phyloP scores from a whole-genome alignment of 2,329 filamentous ascomycete genomes.

The Claviceps digitariae region DNA sequence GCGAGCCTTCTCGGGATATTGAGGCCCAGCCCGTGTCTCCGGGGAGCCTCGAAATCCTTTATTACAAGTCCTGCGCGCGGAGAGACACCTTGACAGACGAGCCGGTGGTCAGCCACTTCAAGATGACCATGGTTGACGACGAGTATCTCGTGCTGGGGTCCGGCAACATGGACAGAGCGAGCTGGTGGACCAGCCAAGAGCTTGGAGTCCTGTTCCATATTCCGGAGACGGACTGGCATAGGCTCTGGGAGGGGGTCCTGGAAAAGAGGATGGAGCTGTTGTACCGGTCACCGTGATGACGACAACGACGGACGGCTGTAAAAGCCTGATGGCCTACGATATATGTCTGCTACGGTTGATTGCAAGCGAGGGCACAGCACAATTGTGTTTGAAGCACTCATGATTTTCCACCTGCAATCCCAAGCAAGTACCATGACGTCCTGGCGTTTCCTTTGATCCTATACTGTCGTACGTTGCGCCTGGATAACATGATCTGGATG shows the following conservation, averaged over 20 bases:
- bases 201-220: slow-evolving; percentile 50
- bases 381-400: no score
- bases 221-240: slow-evolving; percentile 22
- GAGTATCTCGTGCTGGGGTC: slow-evolving; percentile 58
- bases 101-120: slow-evolving; percentile 64
- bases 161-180: slow-evolving; percentile 74
- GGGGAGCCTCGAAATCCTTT: slow-evolving; percentile 44
- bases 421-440: no score
- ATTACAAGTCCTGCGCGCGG: slow-evolving; percentile 33
- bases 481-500: no score
- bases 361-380: no score
- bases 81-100: slow-evolving; percentile 28
- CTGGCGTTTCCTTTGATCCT: no score
- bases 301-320: no score
- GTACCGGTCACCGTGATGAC: slow-evolving; percentile 1
- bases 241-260: slow-evolving; percentile 26
- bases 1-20: slow-evolving; percentile 12
- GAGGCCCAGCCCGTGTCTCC: slow-evolving; percentile 28
- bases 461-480: no score
- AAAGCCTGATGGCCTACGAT: no score
- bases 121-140: slow-evolving; percentile 60
- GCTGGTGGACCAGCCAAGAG: slow-evolving; percentile 80
- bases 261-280: slow-evolving; percentile 20
- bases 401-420: no score
- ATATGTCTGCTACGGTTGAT: no score